Evolutionary conservation across 345 rosid genomes (phyloP), one percentile per base, ranked within the genome.

Genomic region (Citrus australasica): DNA sequence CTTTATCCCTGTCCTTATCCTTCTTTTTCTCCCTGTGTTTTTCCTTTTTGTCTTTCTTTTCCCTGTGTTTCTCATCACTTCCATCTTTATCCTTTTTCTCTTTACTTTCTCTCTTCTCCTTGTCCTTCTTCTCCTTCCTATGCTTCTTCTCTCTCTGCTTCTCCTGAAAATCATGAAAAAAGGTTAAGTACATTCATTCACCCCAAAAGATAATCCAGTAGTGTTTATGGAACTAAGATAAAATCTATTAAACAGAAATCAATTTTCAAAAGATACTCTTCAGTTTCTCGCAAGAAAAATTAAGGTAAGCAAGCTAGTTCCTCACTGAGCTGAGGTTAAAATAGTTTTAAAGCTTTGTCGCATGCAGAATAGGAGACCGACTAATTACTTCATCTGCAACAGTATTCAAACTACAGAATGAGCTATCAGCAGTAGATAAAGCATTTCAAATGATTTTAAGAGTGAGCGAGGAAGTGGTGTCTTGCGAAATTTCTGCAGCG

Each of bases 121-220:
- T 87, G 56, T 87, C 86, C 71, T 86, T 82, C 82, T 87, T 87
- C 67, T 89, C 90, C 79, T 87, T 86, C 74, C 86, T 88, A 67
- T 75, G 86, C 83, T 84, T 88, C 82, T 81, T 89, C 82, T 88
- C 92, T 77, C 76, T 85, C 66, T 84, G 79, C 82, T 86, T 88
- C 82, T 83, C 92, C 91, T 89, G 87, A 37, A 75, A 77, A 73
- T 28, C 21, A 46, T 24, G 32, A 65, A 75, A 76, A 28, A 64
- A 67, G 30, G 37, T 55, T 69, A 30, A 28, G 62, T 76, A 32
- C 27, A 63, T 76, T 37, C 37, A 22, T 17, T 24, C 32, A 42
- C 22, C 67, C 40, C 8, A 37, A 24, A 9, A 37, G 42, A 65
- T 25, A 56, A 55, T 56, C 63, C 48, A 76, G 4, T 4, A 8